phyloP scores from a whole-genome alignment of 2,329 filamentous ascomycete genomes.

The Drechslera avenae region DNA sequence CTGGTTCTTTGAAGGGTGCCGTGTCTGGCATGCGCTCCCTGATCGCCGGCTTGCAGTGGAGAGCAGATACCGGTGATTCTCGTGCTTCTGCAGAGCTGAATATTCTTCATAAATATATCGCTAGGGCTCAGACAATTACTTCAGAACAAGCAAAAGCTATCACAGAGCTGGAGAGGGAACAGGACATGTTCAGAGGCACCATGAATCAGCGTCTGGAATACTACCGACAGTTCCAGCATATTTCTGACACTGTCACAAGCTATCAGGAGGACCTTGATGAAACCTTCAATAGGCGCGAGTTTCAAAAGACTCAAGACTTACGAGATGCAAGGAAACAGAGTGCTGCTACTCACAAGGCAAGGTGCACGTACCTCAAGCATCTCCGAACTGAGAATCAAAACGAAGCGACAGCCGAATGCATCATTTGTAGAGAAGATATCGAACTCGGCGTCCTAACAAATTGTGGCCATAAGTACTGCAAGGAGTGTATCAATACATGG shows the following conservation, averaged over 20 bases:
- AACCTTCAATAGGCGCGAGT: conserved; percentile 58
- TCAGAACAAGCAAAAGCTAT: conserved; percentile 59
- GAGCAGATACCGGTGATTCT: conserved; percentile 58
- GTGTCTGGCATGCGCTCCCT: conserved; percentile 72
- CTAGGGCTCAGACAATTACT: conserved; percentile 60
- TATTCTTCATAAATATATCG: conserved; percentile 69
- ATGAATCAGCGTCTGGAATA: conserved; percentile 90
- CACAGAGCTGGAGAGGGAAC: conserved; percentile 66
- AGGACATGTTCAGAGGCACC: conserved; percentile 73
- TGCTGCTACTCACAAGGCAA: conserved; percentile 69
- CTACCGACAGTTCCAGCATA: conserved; percentile 84
- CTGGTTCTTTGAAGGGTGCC: conserved; percentile 71
- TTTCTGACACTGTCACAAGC: conserved; percentile 85
- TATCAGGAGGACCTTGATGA: conserved; percentile 69
- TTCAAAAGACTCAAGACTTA: conserved; percentile 48
- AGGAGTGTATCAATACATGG: conserved; percentile 83
- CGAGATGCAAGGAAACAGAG: conserved; percentile 62
- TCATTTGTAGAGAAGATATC: conserved; percentile 82
- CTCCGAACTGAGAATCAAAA: conserved; percentile 66
- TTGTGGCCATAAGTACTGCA: conserved; percentile 88
- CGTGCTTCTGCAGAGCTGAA: conserved; percentile 67
- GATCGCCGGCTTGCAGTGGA: conserved; percentile 63
- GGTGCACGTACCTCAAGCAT: conserved; percentile 74
- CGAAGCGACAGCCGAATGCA: conserved; percentile 66
- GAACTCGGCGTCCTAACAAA: conserved; percentile 80